Conservation (phyloP, 768 basidiomycete species). For the Sutorius australiensis region DNA sequence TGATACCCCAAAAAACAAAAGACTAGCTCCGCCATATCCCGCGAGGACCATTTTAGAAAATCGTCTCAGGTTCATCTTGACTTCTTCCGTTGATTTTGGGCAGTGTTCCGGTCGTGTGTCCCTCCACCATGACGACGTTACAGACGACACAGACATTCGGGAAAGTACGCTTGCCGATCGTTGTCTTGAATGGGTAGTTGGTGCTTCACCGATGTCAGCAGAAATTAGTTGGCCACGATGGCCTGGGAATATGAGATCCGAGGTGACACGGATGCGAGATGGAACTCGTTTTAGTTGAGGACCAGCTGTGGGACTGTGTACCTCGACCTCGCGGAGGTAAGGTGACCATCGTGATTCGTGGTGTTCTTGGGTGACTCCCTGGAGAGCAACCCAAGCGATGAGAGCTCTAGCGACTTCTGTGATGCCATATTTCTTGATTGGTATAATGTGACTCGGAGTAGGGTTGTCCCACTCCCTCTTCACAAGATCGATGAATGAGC, state of each 20-base stretch:
- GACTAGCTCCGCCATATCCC: slow-evolving; percentile 78
- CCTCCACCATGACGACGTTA: slow-evolving; percentile 23
- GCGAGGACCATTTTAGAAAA: slow-evolving; percentile 81
- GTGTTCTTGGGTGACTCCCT: slow-evolving; percentile 78
- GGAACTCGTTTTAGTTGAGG: slow-evolving; percentile 29
- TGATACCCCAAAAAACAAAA: slow-evolving; percentile 76
- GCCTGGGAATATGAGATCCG: slow-evolving; percentile 66
- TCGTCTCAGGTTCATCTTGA: slow-evolving; percentile 69
- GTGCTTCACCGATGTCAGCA: slow-evolving; percentile 74
- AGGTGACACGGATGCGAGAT: slow-evolving; percentile 70
- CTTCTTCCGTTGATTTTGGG: slow-evolving; percentile 40
- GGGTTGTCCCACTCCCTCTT: slow-evolving; percentile 69
- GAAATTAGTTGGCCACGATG: slow-evolving; percentile 69
- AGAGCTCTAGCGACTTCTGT: slow-evolving; percentile 66
- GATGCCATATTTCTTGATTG: slow-evolving; percentile 58
- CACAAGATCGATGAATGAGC: slow-evolving; percentile 77
- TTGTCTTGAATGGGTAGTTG: slow-evolving; percentile 30
- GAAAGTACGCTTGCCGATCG: slow-evolving; percentile 29
- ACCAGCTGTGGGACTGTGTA: slow-evolving; percentile 44
- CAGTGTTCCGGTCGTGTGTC: slow-evolving; percentile 22
- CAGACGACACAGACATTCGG: slow-evolving; percentile 26
- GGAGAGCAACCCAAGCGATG: slow-evolving; percentile 76
- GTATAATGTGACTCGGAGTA: slow-evolving; percentile 47
- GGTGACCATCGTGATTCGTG: slow-evolving; percentile 70
- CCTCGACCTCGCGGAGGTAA: slow-evolving; percentile 61